Conservation (phyloP, 1,284 basidiomycete genomes). For the Malassezia sp. region DNA sequence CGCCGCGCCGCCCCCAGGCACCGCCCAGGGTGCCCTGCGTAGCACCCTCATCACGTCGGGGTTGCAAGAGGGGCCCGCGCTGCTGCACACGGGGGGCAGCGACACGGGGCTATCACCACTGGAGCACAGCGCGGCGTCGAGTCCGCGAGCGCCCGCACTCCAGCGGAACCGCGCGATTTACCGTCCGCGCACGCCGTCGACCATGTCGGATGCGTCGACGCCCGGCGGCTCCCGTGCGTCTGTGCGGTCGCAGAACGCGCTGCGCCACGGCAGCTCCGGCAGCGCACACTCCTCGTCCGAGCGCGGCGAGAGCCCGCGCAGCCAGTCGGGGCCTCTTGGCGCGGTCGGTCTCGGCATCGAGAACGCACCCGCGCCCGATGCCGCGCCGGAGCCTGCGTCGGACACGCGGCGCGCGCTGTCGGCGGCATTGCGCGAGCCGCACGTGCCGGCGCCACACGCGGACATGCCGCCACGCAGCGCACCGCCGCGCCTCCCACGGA, state of each 20-base stretch:
- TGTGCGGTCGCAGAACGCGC: neutral
- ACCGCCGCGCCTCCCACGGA: no score
- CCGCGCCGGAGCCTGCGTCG: no score
- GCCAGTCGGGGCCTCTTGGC: no score
- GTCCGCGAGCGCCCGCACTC: neutral
- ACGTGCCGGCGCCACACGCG: no score
- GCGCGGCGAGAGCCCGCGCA: no score
- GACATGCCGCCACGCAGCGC: no score
- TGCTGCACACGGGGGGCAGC: neutral
- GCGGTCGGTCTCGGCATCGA: no score
- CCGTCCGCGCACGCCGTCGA: constrained; percentile 6
- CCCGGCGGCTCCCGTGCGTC: neutral
- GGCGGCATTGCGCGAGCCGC: no score
- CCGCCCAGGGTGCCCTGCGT: neutral
- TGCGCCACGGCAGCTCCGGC: neutral
- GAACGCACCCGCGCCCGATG: no score
- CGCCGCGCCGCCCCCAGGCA: neutral
- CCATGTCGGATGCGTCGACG: constrained; percentile 5
- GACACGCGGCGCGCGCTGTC: no score
- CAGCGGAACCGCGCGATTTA: constrained; percentile 9
- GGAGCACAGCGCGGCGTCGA: neutral
- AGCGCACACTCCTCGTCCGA: neutral
- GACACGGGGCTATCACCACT: no score
- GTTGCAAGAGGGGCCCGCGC: no score
- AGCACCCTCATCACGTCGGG: neutral